Base-by-base conservation (phyloP, 345 rosid genomes). In the Murraya koenigii region DNA sequence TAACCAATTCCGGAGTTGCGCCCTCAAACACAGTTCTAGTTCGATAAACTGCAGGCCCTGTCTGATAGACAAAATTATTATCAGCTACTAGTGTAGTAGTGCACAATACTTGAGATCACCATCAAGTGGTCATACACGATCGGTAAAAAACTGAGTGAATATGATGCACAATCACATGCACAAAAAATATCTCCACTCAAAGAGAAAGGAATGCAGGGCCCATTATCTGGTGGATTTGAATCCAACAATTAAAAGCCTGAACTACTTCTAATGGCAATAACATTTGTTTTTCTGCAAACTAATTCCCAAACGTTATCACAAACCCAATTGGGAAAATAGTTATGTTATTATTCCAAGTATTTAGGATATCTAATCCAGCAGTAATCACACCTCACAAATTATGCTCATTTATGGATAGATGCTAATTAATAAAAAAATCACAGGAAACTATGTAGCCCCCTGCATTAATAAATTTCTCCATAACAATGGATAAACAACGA, bases 11-110 rank as follows among this genome's bases (percentile, higher is more conserved):
- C 10, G 97, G 91, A n/a, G 88, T 85, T 56, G 92, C 98, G 82
- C 92, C 97, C 87, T 96, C 99, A 80, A 90, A 96, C 72, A 96
- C 97, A 83, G 97, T 91, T 83, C 93, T 87, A 79, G 94, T 96
- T 10, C 94, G 92, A 63, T 78, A 89, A 71, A 88, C 72, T 61
- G 91, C 84, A 59, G 94, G 97, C 72, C 92, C 91, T 49, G 75
- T 78, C 99, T 96, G 93, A 36, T 69, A 80, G 82, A 84, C 38
- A 84, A 78, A 85, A 77, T n/a, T 63, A 35, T 26, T 81, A 71
- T 81, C 80, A 84, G 74, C 33, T 77, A 47, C 72, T 55, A 74
- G 68, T 6, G 41, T 77, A 47, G 71, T 55, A 74, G 68, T 6
- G 41, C 56, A 58, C 39, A 26, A 32, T 39, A 49, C 59, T 44